Evolutionary conservation across 2,329 filamentous ascomycete species (phyloP).

Genomic region (Alternaria novae-zelandiae): DNA sequence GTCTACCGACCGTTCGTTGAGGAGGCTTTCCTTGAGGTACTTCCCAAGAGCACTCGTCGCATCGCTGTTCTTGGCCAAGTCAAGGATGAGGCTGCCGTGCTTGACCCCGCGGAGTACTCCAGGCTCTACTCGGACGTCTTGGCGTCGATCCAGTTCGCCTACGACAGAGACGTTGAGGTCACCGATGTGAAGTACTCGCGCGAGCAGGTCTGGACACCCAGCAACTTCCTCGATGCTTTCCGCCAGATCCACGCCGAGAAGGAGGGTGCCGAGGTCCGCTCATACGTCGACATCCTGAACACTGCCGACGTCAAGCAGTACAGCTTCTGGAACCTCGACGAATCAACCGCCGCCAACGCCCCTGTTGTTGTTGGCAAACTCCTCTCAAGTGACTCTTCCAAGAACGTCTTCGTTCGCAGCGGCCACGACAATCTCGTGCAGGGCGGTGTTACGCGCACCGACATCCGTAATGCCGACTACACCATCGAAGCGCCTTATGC

Average conservation of each 20-base stretch:
- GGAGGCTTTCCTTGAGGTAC: constrained; percentile 83
- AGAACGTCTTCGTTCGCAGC: constrained; percentile 66
- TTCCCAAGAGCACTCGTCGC: constrained; percentile 76
- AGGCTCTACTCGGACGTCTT: constrained; percentile 90
- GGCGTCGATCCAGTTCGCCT: constrained; percentile 76
- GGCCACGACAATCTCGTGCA: constrained; percentile 68
- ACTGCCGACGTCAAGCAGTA: constrained; percentile 74
- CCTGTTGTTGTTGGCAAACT: constrained; percentile 67
- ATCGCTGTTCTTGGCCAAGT: constrained; percentile 93
- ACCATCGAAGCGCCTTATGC: constrained; percentile 85
- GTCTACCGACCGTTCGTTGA: constrained; percentile 96
- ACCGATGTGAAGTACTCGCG: constrained; percentile 91
- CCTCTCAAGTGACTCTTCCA: constrained; percentile 64
- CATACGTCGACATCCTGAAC: constrained; percentile 61
- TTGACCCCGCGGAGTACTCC: constrained; percentile 80
- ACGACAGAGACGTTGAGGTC: constrained; percentile 66
- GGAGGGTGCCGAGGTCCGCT: constrained; percentile 51
- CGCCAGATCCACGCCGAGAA: constrained; percentile 54
- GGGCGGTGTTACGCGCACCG: constrained; percentile 82
- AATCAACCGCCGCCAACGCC: constrained; percentile 70
- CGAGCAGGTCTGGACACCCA: constrained; percentile 68
- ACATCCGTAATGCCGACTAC: constrained; percentile 83
- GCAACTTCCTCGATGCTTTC: constrained; percentile 57
- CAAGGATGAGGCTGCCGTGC: constrained; percentile 71
- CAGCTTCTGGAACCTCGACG: constrained; percentile 90